A percentile compares a stretch with the other conserved stretches of the same genome.
Conservation (phyloP, 2,329 filamentous ascomycete genomes). For the Aureobasidium sp. region DNA sequence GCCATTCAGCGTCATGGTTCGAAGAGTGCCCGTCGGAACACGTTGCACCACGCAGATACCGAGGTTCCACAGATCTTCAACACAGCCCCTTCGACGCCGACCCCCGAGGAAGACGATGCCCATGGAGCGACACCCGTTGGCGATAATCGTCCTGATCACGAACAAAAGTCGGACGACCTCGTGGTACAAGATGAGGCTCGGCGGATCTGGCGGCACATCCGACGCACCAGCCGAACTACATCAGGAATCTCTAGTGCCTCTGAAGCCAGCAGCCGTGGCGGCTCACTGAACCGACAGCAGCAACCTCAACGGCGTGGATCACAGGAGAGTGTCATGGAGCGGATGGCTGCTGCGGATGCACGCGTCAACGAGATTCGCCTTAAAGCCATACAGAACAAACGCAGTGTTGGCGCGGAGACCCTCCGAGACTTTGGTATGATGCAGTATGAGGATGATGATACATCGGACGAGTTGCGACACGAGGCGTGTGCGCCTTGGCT, state of each 20-base stretch:
- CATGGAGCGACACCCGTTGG: background rate
- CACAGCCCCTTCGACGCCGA: slow-evolving; percentile 1
- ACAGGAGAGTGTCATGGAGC: slow-evolving; percentile 15
- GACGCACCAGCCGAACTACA: slow-evolving; percentile 21
- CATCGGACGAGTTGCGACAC: background rate
- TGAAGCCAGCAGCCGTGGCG: slow-evolving; percentile 1
- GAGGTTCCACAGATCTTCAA: slow-evolving; percentile 6
- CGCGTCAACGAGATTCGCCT: slow-evolving; percentile 25
- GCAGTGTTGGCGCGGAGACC: slow-evolving; percentile 37
- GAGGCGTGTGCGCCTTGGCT: slow-evolving; percentile 7
- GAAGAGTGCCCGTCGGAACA: background rate
- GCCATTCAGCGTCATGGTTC: background rate
- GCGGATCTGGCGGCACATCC: slow-evolving; percentile 34
- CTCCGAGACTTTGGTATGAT: slow-evolving; percentile 25
- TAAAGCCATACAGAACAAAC: slow-evolving; percentile 33
- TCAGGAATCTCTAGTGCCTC: background rate
- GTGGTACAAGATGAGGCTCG: slow-evolving; percentile 26
- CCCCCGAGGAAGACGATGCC: background rate
- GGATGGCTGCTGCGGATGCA: slow-evolving; percentile 14
- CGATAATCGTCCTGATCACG: background rate
- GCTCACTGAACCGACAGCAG: background rate
- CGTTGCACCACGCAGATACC: background rate
- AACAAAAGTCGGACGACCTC: background rate
- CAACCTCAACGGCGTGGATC: slow-evolving; percentile 1
- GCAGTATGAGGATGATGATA: background rate